Evolutionary conservation across 140 eudicot genomes (phyloP), one percentile per base, ranked within the genome.

Genomic region (Bidens hawaiensis): DNA sequence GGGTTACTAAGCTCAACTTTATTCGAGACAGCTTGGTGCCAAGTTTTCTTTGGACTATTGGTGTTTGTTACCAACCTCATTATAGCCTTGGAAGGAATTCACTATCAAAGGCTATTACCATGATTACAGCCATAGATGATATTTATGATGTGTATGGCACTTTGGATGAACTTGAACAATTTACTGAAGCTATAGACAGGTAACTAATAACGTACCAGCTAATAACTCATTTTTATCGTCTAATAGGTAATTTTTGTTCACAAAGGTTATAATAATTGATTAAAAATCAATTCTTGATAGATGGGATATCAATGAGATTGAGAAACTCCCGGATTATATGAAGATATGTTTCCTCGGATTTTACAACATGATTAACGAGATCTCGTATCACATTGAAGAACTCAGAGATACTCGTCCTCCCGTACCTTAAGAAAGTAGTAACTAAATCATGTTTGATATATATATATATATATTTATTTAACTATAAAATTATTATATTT

Each of bases 1-100:
- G 59, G 15, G 48, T 27, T 9, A 26, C 57, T n/a, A 74, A 65
- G 68, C 11, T 74, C 54, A 56, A 63, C 26, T 74, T 74, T 58
- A 52, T 63, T 3, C 49, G 68, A 34, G 69, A 70, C 14, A 36
- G 69, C 17, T 49, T 70, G 43, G 65, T 61, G 52, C 69, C 48
- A 54, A 19, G 58, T 27, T 60, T 60, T 36, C 16, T 72, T 1
- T 73, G 78, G 78, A 40, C 67, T 0, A 5, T 73, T 4, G 72
- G 67, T 14, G 14, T 10, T 4, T 56, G 38, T 5, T 54, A 6
- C 41, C 48, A 57, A n/a, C 79, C 79, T 34, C 64, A 28, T 5
- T 60, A 46, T 24, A 17, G 23, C 6, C 23, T 43, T 4, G 47
- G 45, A 18, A 56, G 72, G 23, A 64, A 26, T 28, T 13, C 45